Evolutionary conservation across 2,329 filamentous ascomycete genomes (phyloP), one percentile per base, ranked within the genome.

Genomic region (Aspergillus eucalypticola): DNA sequence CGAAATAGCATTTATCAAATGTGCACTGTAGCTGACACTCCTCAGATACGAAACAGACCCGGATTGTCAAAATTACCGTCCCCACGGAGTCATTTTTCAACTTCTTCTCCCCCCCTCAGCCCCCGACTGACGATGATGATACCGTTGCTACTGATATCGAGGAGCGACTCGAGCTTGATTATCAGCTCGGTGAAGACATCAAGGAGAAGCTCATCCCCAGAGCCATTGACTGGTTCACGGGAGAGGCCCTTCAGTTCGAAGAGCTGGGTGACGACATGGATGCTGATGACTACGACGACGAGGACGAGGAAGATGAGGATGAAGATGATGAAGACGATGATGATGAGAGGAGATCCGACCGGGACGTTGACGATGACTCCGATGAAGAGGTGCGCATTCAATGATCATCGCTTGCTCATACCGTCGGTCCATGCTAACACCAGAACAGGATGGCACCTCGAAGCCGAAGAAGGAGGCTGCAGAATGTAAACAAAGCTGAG

Each of bases 161-260:
- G 83, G 93, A 96, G 80, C 93, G 95, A 66, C 87, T 99, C 59
- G 95, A 99, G 83, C 88, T 99, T 55, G 95, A 99, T 81, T 99
- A 98, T 79, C 94, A 98, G 81, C 88, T 99, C 48, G 95, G 95
- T 67, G 95, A 99, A 83, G 95, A 99, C 75, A 97, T 99, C 82
- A 99, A 99, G 84, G 95, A 99, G 86, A 99, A 99, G 84, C 86
- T 99, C 67, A 99, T 99, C 69, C 95, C 95, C 66, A 92, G 94
- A 69, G 95, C 96, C 60, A 95, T 99, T 71, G 95, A 99, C 81
- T 99, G 95, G 95, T 99, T 99, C 79, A 99, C 95, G 56, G 95
- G 95, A 60, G 95, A 99, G 82, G 95, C 95, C 68, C 88, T 99
- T 65, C 93, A 95, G 70, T 99, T 92, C 71, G 95, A 99, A 84